Evolutionary conservation across 2,329 filamentous ascomycete genomes (phyloP), one percentile per base, ranked within the genome.

Genomic region (Verticillium nonalfalfae): DNA sequence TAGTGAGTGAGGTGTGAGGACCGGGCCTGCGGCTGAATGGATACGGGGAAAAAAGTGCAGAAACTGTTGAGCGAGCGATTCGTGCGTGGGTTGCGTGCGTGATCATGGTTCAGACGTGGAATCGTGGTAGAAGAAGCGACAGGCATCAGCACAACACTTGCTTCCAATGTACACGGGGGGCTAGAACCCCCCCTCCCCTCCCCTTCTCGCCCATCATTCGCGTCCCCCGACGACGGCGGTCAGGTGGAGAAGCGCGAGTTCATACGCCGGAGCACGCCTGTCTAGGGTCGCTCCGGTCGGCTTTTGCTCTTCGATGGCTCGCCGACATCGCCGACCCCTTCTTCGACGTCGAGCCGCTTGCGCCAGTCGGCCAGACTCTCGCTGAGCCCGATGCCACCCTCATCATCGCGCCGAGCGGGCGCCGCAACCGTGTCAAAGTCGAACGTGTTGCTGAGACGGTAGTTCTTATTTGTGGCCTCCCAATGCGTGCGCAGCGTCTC

Each of bases 401-500:
- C 79, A 45, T 81, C 79, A 21, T 78, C 75, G 58, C 78, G 78
- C 66, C 79, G 80, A 2, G 63, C 65, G 7, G 67, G 63, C 26
- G 61, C 61, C 5, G 57, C 63, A 39, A 61, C 60, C 21, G 61
- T 56, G 61, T 97, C 93, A 68, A 96, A 93, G 72, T 97, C 93
- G 69, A 96, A 96, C 59, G 90, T 87, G 70, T 89, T 93, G 75
- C 91, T 96, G 55, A 97, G 79, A 31, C 95, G 89, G 74, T 98
- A 97, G 70, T 91, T 96, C 75, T 96, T 95, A 78, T 94, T 97
- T 13, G 93, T 97, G 45, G 89, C 91, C 77, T 98, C 93, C 95
- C 95, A 99, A 69, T 97, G 93, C 59, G 82, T 91, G 59, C 94
- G 87, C 57, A 99, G 81, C 13, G 91, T 90, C 73, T 99, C 95